A percentile compares a stretch with the other conserved stretches of the same genome.
Evolutionary conservation across 768 basidiomycete genomes (phyloP).

Genomic region (Wakefieldia striispora): DNA sequence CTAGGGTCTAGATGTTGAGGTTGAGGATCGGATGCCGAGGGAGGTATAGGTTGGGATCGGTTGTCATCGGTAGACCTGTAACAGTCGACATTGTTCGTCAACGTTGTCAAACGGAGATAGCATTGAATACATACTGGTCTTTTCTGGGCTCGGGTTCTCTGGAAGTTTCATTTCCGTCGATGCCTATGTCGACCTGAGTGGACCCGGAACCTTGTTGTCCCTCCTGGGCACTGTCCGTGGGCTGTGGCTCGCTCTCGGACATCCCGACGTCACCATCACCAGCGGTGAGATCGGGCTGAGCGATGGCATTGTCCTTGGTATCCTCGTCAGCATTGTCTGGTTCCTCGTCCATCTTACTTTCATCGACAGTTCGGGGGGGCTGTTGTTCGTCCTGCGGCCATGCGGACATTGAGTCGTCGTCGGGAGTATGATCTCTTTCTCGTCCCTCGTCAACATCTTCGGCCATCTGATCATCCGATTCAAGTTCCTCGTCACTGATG

Average conservation of each 20-base stretch:
- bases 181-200: slow-evolving; percentile 11
- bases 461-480: slow-evolving; percentile 26
- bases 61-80: slow-evolving; percentile 16
- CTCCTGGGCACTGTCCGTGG: slow-evolving; percentile 17
- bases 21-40: slow-evolving; percentile 5
- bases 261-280: slow-evolving; percentile 24
- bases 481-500: slow-evolving; percentile 32
- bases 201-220: slow-evolving; percentile 21
- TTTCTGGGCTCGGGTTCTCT: slow-evolving; percentile 17
- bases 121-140: slow-evolving; percentile 14
- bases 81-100: neutral
- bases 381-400: slow-evolving; percentile 25
- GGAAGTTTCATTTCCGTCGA: slow-evolving; percentile 22
- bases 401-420: slow-evolving; percentile 22
- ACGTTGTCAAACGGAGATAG: neutral
- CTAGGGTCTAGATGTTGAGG: slow-evolving; percentile 26
- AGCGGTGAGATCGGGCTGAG: slow-evolving; percentile 36
- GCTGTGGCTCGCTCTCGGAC: slow-evolving; percentile 16
- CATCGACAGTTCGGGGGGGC: slow-evolving; percentile 17
- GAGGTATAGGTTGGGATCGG: slow-evolving; percentile 1
- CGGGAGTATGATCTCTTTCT: slow-evolving; percentile 5
- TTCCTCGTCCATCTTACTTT: slow-evolving; percentile 18
- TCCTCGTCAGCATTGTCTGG: slow-evolving; percentile 32
- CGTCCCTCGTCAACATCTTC: slow-evolving; percentile 18
- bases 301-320: slow-evolving; percentile 26